A percentile compares a stretch with the other conserved stretches of the same genome.
Evolutionary conservation across 1,139 yeast genomes (phyloP).

Genomic region (Debaryomyces subglobosus): DNA sequence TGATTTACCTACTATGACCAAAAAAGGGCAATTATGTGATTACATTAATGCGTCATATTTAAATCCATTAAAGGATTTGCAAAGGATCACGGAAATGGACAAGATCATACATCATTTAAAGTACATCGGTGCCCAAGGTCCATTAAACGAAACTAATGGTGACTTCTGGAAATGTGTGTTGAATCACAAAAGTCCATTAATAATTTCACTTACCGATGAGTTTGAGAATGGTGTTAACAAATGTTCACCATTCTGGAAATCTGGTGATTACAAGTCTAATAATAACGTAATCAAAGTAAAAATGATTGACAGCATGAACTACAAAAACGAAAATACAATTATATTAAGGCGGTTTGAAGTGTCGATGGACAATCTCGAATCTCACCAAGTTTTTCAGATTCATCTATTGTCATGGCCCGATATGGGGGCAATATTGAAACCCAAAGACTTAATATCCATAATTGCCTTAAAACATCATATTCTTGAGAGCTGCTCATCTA

Average conservation of each 20-base stretch:
- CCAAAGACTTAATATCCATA: conserved; percentile 46
- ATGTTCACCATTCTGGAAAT: conserved; percentile 58
- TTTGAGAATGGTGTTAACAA: conserved; percentile 55
- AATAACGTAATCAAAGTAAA: conserved; percentile 33
- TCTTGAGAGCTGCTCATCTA: conserved; percentile 17
- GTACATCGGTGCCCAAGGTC: conserved; percentile 88
- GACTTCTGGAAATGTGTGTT: conserved; percentile 81
- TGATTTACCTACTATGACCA: conserved; percentile 16
- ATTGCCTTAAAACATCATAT: conserved; percentile 42
- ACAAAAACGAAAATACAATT: conserved; percentile 19
- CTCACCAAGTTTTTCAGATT: conserved; percentile 46
- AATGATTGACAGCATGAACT: conserved; percentile 19
- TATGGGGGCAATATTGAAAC: conserved; percentile 44
- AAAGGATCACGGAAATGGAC: conserved; percentile 8
- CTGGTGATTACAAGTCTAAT: conserved; percentile 49
- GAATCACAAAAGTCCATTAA: conserved; percentile 42
- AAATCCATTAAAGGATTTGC: conserved; percentile 20
- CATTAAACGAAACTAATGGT: conserved; percentile 70
- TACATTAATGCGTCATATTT: conserved; percentile 68
- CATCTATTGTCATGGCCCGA: conserved; percentile 60
- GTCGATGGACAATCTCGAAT: conserved; percentile 22
- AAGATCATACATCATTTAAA: conserved; percentile 22
- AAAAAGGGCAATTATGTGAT: conserved; percentile 25
- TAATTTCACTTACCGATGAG: conserved; percentile 55
- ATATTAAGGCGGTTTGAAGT: conserved; percentile 41